Conservation (phyloP, 2,329 filamentous ascomycete species). For the Fusarium redolens region DNA sequence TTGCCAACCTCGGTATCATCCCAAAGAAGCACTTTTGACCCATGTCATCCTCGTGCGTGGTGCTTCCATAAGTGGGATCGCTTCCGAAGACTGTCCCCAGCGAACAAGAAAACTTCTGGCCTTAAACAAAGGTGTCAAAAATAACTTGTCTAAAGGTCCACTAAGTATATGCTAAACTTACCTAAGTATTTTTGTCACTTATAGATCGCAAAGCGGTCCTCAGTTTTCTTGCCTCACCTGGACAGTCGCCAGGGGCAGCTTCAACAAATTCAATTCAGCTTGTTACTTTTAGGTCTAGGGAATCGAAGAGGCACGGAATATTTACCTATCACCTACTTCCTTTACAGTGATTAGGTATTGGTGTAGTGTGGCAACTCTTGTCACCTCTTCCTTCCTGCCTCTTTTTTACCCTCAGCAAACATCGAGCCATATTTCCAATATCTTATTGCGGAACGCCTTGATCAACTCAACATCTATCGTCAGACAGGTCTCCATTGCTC, state of each 20-base stretch:
- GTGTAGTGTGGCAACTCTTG: constrained; percentile 10
- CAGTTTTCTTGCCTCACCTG: not conserved
- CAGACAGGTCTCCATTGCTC: constrained; percentile 4
- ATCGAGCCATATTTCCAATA: not conserved
- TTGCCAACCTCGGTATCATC: constrained; percentile 12
- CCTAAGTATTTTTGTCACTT: not conserved
- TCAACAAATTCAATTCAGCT: constrained; percentile 23
- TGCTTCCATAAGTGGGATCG: constrained; percentile 44
- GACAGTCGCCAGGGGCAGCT: constrained; percentile 35
- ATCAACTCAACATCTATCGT: constrained; percentile 15
- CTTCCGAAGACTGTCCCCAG: constrained; percentile 38
- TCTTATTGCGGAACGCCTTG: not conserved
- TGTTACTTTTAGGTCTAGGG: constrained; percentile 22
- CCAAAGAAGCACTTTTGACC: constrained; percentile 15
- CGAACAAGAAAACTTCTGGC: not conserved
- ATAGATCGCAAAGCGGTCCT: not conserved
- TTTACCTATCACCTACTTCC: not conserved
- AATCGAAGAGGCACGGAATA: constrained; percentile 16
- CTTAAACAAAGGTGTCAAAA: not conserved
- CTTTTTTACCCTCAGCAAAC: constrained; percentile 13
- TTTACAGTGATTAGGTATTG: not conserved
- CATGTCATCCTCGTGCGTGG: constrained; percentile 30
- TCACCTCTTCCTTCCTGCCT: constrained; percentile 5
- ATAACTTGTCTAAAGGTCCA: not conserved
- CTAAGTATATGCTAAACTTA: not conserved